Conservation (phyloP, 164 flowering plant genomes). For the Nelumbo lutea region DNA sequence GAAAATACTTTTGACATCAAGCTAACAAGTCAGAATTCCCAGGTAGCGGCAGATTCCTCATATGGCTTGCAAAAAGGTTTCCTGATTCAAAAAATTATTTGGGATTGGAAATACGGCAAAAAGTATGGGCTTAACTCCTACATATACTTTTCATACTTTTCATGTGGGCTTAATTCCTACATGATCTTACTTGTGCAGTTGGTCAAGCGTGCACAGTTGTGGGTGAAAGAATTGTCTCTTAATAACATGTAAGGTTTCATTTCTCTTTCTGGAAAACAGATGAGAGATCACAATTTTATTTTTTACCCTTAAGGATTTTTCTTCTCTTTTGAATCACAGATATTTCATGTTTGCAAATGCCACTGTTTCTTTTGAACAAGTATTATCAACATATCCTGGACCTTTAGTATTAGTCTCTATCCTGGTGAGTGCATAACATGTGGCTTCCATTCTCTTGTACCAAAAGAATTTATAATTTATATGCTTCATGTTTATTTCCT, state of each 20-base stretch:
- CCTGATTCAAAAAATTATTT: slow-evolving; percentile 57
- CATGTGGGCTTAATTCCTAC: background rate
- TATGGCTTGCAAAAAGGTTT: slow-evolving; percentile 83
- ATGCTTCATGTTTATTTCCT: background rate
- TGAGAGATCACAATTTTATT: background rate
- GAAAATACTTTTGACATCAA: background rate
- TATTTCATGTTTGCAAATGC: slow-evolving; percentile 90
- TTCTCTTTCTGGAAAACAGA: background rate
- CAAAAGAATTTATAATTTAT: background rate
- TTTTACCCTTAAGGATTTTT: background rate
- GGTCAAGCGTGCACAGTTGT: slow-evolving; percentile 67
- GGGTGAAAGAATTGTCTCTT: slow-evolving; percentile 73
- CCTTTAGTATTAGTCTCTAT: slow-evolving; percentile 68
- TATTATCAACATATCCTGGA: slow-evolving; percentile 82
- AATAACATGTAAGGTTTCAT: slow-evolving; percentile 56
- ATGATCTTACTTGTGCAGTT: slow-evolving; percentile 41
- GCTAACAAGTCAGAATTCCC: slow-evolving; percentile 21
- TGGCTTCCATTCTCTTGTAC: background rate
- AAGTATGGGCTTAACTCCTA: slow-evolving; percentile 45
- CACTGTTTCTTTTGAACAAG: slow-evolving; percentile 58
- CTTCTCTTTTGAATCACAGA: slow-evolving; percentile 36
- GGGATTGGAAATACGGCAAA: slow-evolving; percentile 87
- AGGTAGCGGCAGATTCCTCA: slow-evolving; percentile 98
- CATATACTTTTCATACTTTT: slow-evolving; percentile 10
- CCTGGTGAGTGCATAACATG: slow-evolving; percentile 50